Evolutionary conservation across 768 basidiomycete species (phyloP).

Genomic region (Mycena epipterygia): DNA sequence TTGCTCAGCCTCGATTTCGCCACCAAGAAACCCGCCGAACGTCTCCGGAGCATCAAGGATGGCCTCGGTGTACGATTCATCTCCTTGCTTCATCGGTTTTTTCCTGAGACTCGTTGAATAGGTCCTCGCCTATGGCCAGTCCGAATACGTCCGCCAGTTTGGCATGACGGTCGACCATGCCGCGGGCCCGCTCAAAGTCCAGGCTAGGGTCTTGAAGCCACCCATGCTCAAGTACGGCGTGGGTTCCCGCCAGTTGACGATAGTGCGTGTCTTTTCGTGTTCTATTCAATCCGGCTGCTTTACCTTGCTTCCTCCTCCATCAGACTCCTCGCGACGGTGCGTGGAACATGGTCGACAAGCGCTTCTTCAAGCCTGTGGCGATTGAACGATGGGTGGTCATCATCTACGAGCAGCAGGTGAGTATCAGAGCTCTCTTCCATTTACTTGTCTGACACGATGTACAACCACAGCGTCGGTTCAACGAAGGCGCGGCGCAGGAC

Average conservation of each 20-base stretch:
- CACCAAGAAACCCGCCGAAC: constrained; percentile 72
- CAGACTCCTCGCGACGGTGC: constrained; percentile 69
- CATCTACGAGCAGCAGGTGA: constrained; percentile 69
- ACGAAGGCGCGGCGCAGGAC: constrained; percentile 58
- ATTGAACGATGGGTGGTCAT: constrained; percentile 75
- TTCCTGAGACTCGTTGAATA: constrained; percentile 52
- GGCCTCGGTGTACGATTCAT: constrained; percentile 62
- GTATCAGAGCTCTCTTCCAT: neutral
- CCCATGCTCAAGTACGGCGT: constrained; percentile 78
- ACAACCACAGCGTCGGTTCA: constrained; percentile 64
- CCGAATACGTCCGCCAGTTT: constrained; percentile 81
- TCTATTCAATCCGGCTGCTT: constrained; percentile 5
- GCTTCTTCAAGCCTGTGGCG: constrained; percentile 69
- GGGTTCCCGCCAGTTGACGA: constrained; percentile 66
- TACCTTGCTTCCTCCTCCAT: constrained; percentile 27
- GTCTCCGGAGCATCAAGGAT: constrained; percentile 65
- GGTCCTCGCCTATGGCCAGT: constrained; percentile 79
- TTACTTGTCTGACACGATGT: no score
- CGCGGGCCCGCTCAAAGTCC: constrained; percentile 63
- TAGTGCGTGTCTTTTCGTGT: constrained; percentile 57
- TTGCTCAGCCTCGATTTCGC: constrained; percentile 65
- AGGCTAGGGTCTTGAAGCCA: constrained; percentile 73
- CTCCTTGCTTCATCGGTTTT: neutral
- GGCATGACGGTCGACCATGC: constrained; percentile 72
- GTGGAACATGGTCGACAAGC: constrained; percentile 89